Percentiles rank a stretch among this genome's conserved stretches.
Evolutionary conservation across 257 asterid species (phyloP).

Genomic region (Rauvolfia tetraphylla): DNA sequence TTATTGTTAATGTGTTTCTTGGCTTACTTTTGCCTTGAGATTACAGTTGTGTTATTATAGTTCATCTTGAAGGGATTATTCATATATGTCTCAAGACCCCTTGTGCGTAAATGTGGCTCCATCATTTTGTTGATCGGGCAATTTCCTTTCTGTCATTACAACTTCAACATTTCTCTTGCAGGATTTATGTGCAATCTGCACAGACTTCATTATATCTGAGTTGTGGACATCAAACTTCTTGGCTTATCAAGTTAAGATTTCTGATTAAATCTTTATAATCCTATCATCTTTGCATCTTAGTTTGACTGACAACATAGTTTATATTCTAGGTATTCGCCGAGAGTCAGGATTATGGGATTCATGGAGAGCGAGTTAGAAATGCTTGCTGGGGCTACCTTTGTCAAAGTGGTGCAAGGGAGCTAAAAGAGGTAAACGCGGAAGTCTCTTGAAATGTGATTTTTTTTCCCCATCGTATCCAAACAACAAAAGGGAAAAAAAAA

Average conservation of each 20-base stretch:
- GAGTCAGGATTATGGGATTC: conserved; percentile 92
- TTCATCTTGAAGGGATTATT: neutral
- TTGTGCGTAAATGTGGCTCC: neutral
- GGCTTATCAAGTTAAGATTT: conserved; percentile 74
- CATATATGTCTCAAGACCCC: neutral
- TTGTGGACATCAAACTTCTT: conserved; percentile 94
- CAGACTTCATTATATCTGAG: conserved; percentile 88
- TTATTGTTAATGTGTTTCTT: neutral
- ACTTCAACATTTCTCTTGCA: conserved; percentile 41
- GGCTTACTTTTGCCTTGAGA: neutral
- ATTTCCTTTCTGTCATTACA: conserved; percentile 20
- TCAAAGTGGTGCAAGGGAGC: conserved; percentile 91
- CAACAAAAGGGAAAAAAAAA: too few relatives aligned
- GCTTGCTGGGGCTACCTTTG: conserved; percentile 99
- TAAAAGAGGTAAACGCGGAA: conserved; percentile 63
- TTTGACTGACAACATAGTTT: conserved; percentile 18
- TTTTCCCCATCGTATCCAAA: neutral
- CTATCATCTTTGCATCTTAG: neutral
- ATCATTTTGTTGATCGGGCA: conserved; percentile 9
- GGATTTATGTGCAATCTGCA: conserved; percentile 94
- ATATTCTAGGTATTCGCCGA: conserved; percentile 82
- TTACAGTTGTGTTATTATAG: neutral
- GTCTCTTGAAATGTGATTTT: neutral
- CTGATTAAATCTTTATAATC: neutral
- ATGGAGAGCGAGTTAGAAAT: conserved; percentile 96